A percentile compares a stretch with the other conserved stretches of the same genome.
Evolutionary conservation across 1,284 basidiomycete species (phyloP).

Genomic region (Peniophora sp.): DNA sequence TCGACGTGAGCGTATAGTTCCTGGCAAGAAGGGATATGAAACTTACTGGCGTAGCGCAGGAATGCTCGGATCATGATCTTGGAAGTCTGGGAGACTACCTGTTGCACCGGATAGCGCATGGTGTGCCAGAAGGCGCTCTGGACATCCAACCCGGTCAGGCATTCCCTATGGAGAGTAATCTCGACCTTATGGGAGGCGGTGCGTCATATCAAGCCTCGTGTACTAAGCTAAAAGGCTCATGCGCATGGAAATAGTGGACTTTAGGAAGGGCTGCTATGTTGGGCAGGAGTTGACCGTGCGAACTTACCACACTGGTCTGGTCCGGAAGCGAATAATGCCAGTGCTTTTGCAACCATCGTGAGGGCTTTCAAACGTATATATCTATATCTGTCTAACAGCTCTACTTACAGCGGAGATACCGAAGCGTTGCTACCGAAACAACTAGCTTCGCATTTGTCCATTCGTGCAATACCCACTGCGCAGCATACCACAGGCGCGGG

Average conservation of each 20-base stretch:
- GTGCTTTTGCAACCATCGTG: conserved; percentile 36
- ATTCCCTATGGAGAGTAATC: conserved; percentile 89
- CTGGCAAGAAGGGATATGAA: conserved; percentile 1
- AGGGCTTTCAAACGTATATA: background rate
- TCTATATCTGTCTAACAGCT: background rate
- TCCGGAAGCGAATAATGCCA: conserved; percentile 88
- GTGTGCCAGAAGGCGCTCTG: conserved; percentile 79
- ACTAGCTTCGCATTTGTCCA: background rate
- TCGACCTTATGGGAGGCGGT: conserved; percentile 92
- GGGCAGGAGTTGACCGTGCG: conserved; percentile 97
- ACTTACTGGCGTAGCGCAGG: conserved; percentile 36
- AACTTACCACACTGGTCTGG: conserved; percentile 90
- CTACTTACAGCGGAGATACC: background rate
- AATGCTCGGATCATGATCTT: conserved; percentile 46
- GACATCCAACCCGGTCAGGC: conserved; percentile 77
- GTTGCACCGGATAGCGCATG: conserved; percentile 73
- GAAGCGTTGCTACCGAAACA: background rate
- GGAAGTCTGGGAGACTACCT: conserved; percentile 53
- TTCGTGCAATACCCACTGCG: conserved; percentile 7
- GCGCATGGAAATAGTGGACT: conserved; percentile 66
- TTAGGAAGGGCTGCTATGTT: conserved; percentile 96
- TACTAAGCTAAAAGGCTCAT: background rate
- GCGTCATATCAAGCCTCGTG: conserved; percentile 23
- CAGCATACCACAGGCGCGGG: conserved; percentile 7
- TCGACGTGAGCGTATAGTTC: conserved; percentile 47